phyloP scores from a whole-genome alignment of 1,284 basidiomycete species.

The Leccinum solheimii region DNA sequence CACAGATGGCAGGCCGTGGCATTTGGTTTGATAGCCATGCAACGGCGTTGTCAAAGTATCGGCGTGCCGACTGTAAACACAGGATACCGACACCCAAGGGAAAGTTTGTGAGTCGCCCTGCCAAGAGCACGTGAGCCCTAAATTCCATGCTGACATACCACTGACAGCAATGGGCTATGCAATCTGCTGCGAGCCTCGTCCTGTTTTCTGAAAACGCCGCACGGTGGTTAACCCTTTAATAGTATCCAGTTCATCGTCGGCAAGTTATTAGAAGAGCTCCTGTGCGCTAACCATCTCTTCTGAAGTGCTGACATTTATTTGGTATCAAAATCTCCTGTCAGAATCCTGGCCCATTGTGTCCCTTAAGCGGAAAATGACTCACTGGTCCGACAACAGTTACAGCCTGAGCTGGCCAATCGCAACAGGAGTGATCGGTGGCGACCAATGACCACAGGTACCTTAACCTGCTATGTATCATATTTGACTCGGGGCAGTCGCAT shows the following conservation, averaged over 20 bases:
- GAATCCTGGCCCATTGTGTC: background rate
- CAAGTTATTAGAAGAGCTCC: conserved; percentile 31
- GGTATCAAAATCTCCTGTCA: background rate
- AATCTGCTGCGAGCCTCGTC: conserved; percentile 41
- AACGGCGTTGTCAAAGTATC: conserved; percentile 48
- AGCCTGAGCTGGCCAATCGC: background rate
- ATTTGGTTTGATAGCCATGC: conserved; percentile 36
- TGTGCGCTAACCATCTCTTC: background rate
- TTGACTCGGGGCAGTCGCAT: background rate
- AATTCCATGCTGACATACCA: conserved; percentile 12
- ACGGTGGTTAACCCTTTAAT: conserved; percentile 41
- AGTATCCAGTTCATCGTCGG: conserved; percentile 59
- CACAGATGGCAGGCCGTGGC: conserved; percentile 46
- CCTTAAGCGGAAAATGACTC: background rate
- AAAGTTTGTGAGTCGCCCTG: conserved; percentile 7
- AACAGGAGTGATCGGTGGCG: background rate
- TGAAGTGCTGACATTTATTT: background rate
- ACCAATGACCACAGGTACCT: background rate
- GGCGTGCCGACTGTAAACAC: conserved; percentile 52
- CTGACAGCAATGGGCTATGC: conserved; percentile 40
- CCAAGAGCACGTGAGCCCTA: background rate
- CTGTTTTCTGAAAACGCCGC: conserved; percentile 46
- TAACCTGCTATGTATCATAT: background rate
- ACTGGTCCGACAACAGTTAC: background rate
- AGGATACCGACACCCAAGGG: conserved; percentile 44